phyloP scores from a whole-genome alignment of 2,329 filamentous ascomycete genomes.

The Penicillium sp. region DNA sequence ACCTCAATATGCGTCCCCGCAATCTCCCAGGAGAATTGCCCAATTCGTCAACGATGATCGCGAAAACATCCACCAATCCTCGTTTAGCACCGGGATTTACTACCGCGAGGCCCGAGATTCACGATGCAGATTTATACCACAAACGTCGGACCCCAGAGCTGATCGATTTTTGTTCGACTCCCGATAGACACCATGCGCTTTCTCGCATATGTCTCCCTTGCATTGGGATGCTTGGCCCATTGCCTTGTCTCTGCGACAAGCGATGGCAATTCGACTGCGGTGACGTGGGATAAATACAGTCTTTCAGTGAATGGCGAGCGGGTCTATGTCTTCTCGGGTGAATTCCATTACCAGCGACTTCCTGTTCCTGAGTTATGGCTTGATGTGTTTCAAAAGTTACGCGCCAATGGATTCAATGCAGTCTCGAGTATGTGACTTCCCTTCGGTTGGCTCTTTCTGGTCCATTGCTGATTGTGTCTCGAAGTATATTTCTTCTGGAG shows the following conservation, averaged over 20 bases:
- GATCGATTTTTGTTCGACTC: neutral
- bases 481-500: slow-evolving; percentile 34
- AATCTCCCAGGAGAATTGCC: slow-evolving; percentile 20
- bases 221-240: slow-evolving; percentile 10
- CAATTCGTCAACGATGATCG: slow-evolving; percentile 9
- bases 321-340: slow-evolving; percentile 49
- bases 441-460: too few relatives aligned
- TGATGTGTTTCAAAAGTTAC: slow-evolving; percentile 56
- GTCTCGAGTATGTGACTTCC: slow-evolving; percentile 36
- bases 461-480: neutral
- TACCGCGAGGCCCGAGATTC: slow-evolving; percentile 23
- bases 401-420: slow-evolving; percentile 54
- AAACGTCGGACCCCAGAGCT: neutral
- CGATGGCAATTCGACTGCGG: slow-evolving; percentile 44
- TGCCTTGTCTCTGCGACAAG: slow-evolving; percentile 28
- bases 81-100: slow-evolving; percentile 15
- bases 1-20: slow-evolving; percentile 9
- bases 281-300: slow-evolving; percentile 55
- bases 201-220: slow-evolving; percentile 14
- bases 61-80: slow-evolving; percentile 30
- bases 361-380: slow-evolving; percentile 56
- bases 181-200: slow-evolving; percentile 17
- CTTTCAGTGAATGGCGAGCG: slow-evolving; percentile 51
- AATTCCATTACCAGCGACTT: slow-evolving; percentile 55
- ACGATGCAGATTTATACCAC: neutral